phyloP scores from a whole-genome alignment of 345 rosid species.

The Pugionium dolabratum region DNA sequence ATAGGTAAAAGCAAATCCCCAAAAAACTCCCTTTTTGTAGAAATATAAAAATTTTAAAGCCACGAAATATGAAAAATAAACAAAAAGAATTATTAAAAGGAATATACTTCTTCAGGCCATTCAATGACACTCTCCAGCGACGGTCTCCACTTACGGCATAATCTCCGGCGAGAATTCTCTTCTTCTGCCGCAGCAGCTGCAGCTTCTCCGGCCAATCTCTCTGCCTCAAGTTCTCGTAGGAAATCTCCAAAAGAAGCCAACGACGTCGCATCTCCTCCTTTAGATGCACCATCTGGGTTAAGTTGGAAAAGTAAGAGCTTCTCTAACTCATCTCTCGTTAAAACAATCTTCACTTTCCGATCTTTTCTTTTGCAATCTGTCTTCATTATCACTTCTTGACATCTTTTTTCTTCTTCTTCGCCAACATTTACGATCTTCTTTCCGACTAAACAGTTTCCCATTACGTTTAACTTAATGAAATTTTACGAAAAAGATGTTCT shows the following conservation, averaged over 20 bases:
- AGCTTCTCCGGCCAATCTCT: conserved; percentile 36
- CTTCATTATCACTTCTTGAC: conserved; percentile 29
- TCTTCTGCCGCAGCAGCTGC: conserved; percentile 23
- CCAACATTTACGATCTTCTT: conserved; percentile 22
- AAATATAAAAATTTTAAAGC: conserved; percentile 14
- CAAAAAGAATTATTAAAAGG: conserved; percentile 4
- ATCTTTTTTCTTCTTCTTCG: conserved; percentile 28
- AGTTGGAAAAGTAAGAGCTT: conserved; percentile 40
- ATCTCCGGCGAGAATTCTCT: conserved; percentile 34
- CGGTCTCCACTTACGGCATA: conserved; percentile 55
- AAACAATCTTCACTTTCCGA: conserved; percentile 40
- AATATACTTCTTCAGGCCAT: conserved; percentile 42
- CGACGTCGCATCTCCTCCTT: conserved; percentile 36
- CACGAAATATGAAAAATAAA: conserved; percentile 8
- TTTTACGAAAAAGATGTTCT: neutral
- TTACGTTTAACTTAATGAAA: conserved; percentile 21
- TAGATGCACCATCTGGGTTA: conserved; percentile 30
- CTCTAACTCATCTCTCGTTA: conserved; percentile 38
- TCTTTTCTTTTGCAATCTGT: conserved; percentile 33
- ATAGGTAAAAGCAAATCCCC: conserved; percentile 14
- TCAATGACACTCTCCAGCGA: conserved; percentile 62
- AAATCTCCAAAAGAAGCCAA: conserved; percentile 39
- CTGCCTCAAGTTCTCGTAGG: conserved; percentile 42
- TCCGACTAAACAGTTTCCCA: conserved; percentile 40
- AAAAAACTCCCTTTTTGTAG: conserved; percentile 8